A percentile compares a stretch with the other conserved stretches of the same genome.
These are phyloP conservation scores for Thuidium tamariscinum DNA, from an alignment of 225 moss, liverwort and hornwort genomes.

Conservation along the genomic window DNA sequence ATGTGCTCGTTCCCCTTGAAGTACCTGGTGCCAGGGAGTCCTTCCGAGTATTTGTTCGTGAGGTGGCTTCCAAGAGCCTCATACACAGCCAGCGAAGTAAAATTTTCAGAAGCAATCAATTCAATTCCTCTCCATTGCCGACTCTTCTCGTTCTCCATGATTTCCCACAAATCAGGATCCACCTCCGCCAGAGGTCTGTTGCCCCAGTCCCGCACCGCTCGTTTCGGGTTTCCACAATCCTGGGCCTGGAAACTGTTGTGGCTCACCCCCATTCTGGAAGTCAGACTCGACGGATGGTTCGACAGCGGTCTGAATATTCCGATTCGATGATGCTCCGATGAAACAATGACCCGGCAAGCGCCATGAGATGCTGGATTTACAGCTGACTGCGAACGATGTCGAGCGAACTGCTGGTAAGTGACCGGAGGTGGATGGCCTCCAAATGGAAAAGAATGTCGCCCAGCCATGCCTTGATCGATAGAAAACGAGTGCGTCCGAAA, in stretches of 20 bases:
- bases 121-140: conserved; percentile 81
- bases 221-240: conserved; percentile 10
- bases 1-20: conserved; percentile 82
- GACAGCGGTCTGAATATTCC: conserved; percentile 4
- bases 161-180: conserved; percentile 70
- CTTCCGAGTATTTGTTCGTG: conserved; percentile 95
- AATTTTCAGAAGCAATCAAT: conserved; percentile 85
- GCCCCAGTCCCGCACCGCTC: conserved; percentile 73
- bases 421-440: conserved; percentile 17
- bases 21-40: conserved; percentile 67
- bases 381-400: conserved; percentile 8
- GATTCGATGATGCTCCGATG: conserved; percentile 19
- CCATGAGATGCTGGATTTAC: conserved; percentile 8
- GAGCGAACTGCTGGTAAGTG: conserved; percentile 12
- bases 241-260: conserved; percentile 13
- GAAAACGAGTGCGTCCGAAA: conserved; percentile 24
- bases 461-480: conserved; percentile 5
- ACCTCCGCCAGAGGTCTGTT: conserved; percentile 63
- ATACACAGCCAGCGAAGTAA: conserved; percentile 71
- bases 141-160: conserved; percentile 81
- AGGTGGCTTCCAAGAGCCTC: conserved; percentile 88
- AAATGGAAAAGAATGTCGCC: not conserved
- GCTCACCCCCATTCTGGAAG: not conserved
- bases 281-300: conserved; percentile 7
- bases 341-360: conserved; percentile 14